Percentiles rank a stretch among this genome's conserved stretches.
phyloP scores from a whole-genome alignment of 2,329 filamentous ascomycete species.

The Colletotrichum phormii region DNA sequence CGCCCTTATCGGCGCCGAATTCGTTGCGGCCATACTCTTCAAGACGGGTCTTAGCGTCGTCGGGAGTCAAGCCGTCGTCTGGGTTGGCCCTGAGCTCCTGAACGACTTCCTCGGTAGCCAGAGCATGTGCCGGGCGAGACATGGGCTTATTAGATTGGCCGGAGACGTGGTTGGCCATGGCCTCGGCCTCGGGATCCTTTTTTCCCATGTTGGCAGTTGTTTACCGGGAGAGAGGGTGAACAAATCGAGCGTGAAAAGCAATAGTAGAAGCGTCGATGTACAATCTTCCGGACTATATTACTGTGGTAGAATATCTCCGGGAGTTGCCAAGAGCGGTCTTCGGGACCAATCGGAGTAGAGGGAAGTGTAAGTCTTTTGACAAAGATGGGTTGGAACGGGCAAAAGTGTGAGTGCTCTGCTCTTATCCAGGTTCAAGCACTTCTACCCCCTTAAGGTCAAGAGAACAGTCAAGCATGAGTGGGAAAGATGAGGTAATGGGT shows the following conservation, averaged over 20 bases:
- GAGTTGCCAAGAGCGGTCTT: conserved; percentile 15
- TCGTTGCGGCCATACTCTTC: conserved; percentile 71
- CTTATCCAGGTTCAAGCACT: conserved; percentile 37
- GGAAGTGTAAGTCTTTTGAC: conserved; percentile 4
- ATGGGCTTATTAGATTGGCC: conserved; percentile 63
- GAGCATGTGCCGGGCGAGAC: conserved; percentile 71
- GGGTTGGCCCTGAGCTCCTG: conserved; percentile 66
- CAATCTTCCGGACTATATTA: neutral
- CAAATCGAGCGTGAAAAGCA: neutral
- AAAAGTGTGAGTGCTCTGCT: conserved; percentile 35
- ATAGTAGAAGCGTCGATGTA: neutral
- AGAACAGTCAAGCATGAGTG: conserved; percentile 32
- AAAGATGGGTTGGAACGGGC: conserved; percentile 24
- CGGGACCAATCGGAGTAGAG: conserved; percentile 9
- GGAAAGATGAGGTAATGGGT: neutral
- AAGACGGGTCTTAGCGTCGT: conserved; percentile 66
- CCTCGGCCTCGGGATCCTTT: conserved; percentile 36
- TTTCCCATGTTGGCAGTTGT: conserved; percentile 41
- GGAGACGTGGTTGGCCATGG: conserved; percentile 46
- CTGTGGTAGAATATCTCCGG: neutral
- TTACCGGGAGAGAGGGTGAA: neutral
- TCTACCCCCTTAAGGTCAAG: conserved; percentile 34
- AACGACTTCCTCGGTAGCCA: conserved; percentile 64
- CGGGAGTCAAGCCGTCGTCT: conserved; percentile 66
- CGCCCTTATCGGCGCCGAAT: conserved; percentile 69